Percentiles rank a stretch among this genome's conserved stretches.
These are phyloP conservation scores for Jacaranda copaia DNA, from an alignment of 257 asterid genomes.

Conservation along the genomic window DNA sequence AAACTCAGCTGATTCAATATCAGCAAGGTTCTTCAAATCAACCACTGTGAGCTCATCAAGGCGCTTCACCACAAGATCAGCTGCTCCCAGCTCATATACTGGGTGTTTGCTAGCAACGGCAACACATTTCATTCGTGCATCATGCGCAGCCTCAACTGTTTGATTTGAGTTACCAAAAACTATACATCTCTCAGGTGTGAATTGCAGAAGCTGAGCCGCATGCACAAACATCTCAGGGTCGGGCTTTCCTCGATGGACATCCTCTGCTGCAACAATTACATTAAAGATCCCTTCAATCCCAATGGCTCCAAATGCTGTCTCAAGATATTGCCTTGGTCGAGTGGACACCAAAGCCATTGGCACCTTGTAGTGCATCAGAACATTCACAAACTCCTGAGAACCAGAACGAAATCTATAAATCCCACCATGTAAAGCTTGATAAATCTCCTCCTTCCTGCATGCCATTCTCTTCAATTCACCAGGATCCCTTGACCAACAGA, in stretches of 20 bases:
- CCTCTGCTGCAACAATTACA: conserved; percentile 65
- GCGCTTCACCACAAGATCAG: conserved; percentile 60
- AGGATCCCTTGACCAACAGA: conserved; percentile 77
- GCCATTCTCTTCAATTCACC: conserved; percentile 58
- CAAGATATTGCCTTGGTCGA: conserved; percentile 54
- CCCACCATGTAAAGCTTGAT: conserved; percentile 65
- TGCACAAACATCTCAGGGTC: conserved; percentile 74
- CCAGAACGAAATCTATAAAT: conserved; percentile 61
- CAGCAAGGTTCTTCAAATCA: conserved; percentile 70
- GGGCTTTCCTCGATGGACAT: conserved; percentile 69
- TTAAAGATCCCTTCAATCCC: conserved; percentile 60
- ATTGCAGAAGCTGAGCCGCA: conserved; percentile 64
- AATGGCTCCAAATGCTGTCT: conserved; percentile 48
- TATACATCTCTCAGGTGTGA: conserved; percentile 63
- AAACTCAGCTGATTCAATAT: conserved; percentile 55
- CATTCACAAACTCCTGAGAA: conserved; percentile 60
- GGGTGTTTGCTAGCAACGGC: conserved; percentile 73
- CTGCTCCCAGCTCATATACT: conserved; percentile 64
- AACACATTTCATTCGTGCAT: conserved; percentile 71
- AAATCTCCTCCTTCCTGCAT: conserved; percentile 61
- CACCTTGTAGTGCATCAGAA: conserved; percentile 59
- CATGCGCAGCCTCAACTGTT: conserved; percentile 80
- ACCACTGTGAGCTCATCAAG: conserved; percentile 69
- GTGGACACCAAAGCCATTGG: conserved; percentile 76
- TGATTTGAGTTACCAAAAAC: conserved; percentile 73